phyloP scores from a whole-genome alignment of 306 rosid genomes.

The Lithocarpus polystachyus region DNA sequence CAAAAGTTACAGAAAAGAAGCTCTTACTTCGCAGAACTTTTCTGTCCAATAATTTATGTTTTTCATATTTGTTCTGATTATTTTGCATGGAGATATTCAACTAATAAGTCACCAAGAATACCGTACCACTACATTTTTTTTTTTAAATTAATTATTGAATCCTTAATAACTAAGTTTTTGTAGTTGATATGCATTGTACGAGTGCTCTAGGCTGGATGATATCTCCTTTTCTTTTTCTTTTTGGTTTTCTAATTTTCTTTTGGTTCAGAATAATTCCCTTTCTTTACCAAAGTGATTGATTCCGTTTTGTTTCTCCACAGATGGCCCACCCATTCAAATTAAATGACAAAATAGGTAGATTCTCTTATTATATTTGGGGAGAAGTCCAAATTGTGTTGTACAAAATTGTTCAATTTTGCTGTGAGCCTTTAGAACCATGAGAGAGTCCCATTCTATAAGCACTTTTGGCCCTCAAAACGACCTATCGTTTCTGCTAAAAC shows the following conservation, averaged over 20 bases:
- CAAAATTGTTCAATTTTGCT: background rate
- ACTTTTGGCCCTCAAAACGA: background rate
- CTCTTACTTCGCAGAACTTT: background rate
- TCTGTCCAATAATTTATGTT: constrained; percentile 8
- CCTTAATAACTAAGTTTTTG: constrained; percentile 66
- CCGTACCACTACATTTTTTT: constrained; percentile 19
- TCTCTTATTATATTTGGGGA: background rate
- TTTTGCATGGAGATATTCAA: constrained; percentile 22
- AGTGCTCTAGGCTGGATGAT: constrained; percentile 59
- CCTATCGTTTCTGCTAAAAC: too few species aligned
- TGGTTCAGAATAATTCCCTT: background rate
- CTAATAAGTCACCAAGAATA: constrained; percentile 5
- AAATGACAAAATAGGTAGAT: background rate
- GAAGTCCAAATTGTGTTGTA: background rate
- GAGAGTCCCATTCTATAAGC: background rate
- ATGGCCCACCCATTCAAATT: constrained; percentile 10
- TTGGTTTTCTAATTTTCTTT: background rate
- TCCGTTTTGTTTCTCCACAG: constrained; percentile 9
- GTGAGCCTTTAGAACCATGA: background rate
- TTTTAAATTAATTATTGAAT: constrained; percentile 23
- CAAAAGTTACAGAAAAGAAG: constrained; percentile 29
- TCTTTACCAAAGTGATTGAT: constrained; percentile 31
- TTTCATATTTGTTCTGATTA: background rate
- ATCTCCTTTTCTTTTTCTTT: constrained; percentile 30
- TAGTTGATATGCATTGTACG: constrained; percentile 19